These are phyloP conservation scores for Mollisiaceae sp. DNA, from an alignment of 2,329 filamentous ascomycete species.

Conservation along the genomic window DNA sequence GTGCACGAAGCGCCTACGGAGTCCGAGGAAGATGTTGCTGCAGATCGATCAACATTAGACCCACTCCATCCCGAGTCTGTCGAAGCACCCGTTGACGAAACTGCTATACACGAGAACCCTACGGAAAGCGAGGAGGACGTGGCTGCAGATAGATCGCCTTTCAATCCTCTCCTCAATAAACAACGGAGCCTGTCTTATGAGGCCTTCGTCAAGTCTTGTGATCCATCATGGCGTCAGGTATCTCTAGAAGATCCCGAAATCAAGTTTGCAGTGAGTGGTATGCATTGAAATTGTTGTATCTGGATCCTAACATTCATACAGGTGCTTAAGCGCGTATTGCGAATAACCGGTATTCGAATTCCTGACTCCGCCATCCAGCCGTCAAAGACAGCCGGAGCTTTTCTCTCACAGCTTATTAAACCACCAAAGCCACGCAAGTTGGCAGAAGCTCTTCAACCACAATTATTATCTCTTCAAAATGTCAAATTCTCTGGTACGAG, in stretches of 20 bases:
- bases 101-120: constrained; percentile 28
- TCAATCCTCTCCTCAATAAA: constrained; percentile 27
- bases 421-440: constrained; percentile 66
- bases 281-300: not conserved
- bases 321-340: constrained; percentile 81
- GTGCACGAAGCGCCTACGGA: constrained; percentile 35
- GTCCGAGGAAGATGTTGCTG: constrained; percentile 39
- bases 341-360: constrained; percentile 79
- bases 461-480: constrained; percentile 65
- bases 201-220: constrained; percentile 50
- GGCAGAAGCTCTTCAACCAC: constrained; percentile 59
- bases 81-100: constrained; percentile 27
- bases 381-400: constrained; percentile 57
- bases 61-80: constrained; percentile 29
- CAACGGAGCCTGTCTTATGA: constrained; percentile 34
- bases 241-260: constrained; percentile 61
- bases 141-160: constrained; percentile 36
- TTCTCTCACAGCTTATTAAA: constrained; percentile 59
- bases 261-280: constrained; percentile 72
- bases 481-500: constrained; percentile 69
- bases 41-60: constrained; percentile 35
- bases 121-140: constrained; percentile 39
- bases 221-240: constrained; percentile 61
- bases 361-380: constrained; percentile 70
- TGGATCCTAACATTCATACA: constrained; percentile 46